Conservation (phyloP, 192 early-diverging fungal genomes). For the Mortierella antarctica region DNA sequence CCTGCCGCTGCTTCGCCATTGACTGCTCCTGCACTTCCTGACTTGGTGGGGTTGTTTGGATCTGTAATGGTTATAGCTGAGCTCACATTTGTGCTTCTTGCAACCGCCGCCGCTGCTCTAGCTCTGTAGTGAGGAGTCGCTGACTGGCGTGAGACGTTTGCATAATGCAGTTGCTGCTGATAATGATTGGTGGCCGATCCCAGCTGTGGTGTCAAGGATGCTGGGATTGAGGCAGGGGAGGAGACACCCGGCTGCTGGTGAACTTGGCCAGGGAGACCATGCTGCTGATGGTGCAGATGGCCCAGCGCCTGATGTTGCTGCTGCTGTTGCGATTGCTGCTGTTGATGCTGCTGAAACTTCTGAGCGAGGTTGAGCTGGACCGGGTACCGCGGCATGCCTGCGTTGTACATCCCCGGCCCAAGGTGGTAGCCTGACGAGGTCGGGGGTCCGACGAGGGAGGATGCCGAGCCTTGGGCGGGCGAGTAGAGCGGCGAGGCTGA, state of each 20-base stretch:
- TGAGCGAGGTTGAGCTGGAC: conserved; percentile 62
- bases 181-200: conserved; percentile 68
- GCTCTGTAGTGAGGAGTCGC: conserved; percentile 92
- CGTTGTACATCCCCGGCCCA: conserved; percentile 51
- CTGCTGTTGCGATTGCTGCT: conserved; percentile 31
- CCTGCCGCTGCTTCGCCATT: conserved; percentile 59
- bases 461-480: conserved; percentile 40
- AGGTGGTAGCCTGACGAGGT: conserved; percentile 36
- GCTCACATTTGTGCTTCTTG: conserved; percentile 61
- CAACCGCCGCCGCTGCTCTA: conserved; percentile 85
- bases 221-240: conserved; percentile 44
- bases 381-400: conserved; percentile 55
- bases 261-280: conserved; percentile 33
- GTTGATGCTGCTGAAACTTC: conserved; percentile 60
- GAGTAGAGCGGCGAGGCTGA: conserved; percentile 15
- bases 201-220: conserved; percentile 38
- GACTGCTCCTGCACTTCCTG: conserved; percentile 5
- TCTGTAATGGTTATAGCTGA: conserved; percentile 67
- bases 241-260: conserved; percentile 49
- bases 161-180: conserved; percentile 79
- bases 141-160: conserved; percentile 78
- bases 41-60: conserved; percentile 66
- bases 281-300: conserved; percentile 46
- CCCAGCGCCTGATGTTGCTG: conserved; percentile 40
- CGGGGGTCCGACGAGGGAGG: conserved; percentile 30